Evolutionary conservation across 2,329 filamentous ascomycete genomes (phyloP).

Genomic region (Septoria linicola): DNA sequence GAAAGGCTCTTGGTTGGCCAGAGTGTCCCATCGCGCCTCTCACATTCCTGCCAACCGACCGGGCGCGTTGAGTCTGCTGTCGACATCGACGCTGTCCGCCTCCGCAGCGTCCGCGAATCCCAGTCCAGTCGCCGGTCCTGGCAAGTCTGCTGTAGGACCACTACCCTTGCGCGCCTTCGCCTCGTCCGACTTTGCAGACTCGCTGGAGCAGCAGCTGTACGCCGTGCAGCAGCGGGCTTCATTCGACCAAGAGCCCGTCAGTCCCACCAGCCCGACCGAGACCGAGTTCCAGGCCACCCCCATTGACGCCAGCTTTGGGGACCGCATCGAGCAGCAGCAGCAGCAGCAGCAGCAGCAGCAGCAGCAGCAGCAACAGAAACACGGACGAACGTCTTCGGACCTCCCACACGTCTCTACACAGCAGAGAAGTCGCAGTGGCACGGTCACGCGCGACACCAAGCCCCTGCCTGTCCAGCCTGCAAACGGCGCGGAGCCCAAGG

Average conservation of each 20-base stretch:
- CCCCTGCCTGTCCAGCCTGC: constrained; percentile 15
- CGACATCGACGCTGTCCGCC: constrained; percentile 5
- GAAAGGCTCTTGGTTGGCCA: constrained; percentile 23
- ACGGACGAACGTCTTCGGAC: constrained; percentile 6
- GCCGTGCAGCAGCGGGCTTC: constrained; percentile 19
- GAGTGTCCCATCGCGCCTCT: constrained; percentile 34
- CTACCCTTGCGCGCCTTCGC: constrained; percentile 13
- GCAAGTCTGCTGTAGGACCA: constrained; percentile 1
- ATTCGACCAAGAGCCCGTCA: constrained; percentile 11
- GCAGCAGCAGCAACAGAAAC: no score
- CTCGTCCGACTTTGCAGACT: constrained; percentile 12
- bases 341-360: constrained; percentile 1
- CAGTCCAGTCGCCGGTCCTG: not conserved
- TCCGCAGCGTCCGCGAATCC: no score
- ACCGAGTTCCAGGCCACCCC: constrained; percentile 36
- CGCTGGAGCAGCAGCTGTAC: constrained; percentile 17
- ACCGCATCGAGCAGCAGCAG: constrained; percentile 16
- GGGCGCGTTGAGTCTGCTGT: constrained; percentile 9
- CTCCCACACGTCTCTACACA: constrained; percentile 17
- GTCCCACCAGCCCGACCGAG: constrained; percentile 27
- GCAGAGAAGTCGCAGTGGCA: constrained; percentile 22
- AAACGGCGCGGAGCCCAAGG: not conserved
- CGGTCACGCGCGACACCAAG: constrained; percentile 18
- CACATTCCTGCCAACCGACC: constrained; percentile 26
- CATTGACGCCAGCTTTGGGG: constrained; percentile 36